Conservation (phyloP, 345 rosid species). For the Populus alba region DNA sequence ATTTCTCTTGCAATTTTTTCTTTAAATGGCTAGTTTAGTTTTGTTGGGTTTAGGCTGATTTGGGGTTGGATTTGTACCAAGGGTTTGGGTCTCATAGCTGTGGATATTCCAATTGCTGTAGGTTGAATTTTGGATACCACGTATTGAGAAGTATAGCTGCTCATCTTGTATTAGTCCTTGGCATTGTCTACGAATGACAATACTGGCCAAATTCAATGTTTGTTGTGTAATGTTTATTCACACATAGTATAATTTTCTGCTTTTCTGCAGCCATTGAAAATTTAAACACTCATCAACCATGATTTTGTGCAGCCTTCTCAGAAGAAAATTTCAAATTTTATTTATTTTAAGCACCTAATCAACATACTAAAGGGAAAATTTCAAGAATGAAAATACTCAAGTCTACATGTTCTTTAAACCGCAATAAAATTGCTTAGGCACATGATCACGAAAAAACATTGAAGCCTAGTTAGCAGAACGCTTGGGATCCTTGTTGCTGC, state of each 20-base stretch:
- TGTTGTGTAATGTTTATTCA: neutral
- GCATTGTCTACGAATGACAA: neutral
- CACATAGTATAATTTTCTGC: neutral
- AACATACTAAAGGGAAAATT: neutral
- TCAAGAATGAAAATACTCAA: neutral
- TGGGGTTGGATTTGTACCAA: no score
- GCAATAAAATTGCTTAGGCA: neutral
- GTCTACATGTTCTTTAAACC: neutral
- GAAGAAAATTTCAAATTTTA: no score
- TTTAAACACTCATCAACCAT: neutral
- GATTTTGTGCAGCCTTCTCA: no score
- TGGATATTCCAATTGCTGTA: neutral
- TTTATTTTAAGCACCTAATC: neutral
- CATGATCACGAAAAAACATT: neutral
- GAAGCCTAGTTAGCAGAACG: neutral
- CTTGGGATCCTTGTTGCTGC: conserved; percentile 26
- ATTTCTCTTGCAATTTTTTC: no score
- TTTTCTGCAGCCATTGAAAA: neutral
- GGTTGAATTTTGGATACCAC: neutral
- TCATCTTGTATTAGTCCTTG: neutral
- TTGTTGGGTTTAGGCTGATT: no score
- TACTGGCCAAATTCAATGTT: neutral
- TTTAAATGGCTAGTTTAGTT: no score
- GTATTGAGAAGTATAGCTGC: neutral
- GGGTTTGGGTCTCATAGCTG: no score